Base-by-base conservation (phyloP, 177 flowering plant genomes). In the Vitis hybrid region DNA sequence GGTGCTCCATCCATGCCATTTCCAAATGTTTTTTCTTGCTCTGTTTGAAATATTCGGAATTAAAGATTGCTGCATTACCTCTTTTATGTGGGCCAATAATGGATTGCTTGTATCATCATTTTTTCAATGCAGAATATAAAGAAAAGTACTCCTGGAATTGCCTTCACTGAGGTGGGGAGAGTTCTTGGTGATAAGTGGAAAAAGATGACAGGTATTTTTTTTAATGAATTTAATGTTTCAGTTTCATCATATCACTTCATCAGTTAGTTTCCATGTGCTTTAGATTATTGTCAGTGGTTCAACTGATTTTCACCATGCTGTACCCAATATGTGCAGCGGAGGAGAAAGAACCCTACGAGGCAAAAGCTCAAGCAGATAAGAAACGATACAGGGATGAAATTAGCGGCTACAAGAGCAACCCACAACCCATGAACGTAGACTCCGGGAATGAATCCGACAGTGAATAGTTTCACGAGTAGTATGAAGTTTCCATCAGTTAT, bases 111-210 rank as follows among this genome's bases (percentile, higher is more conserved):
- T 70, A 1, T 33, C 76, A 12, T 65, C 39, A 4, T 33, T 14
- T 68, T 18, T 12, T 51, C 15, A 51, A 13, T 77, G 74, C 90
- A 96, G 98, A 89, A 87, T 75, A 48, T 90, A 48, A 93, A 72
- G 88, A 96, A 89, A 73, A 79, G 56, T n/a, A 87, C 82, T 74
- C 99, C 99, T 58, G 98, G 91, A 70, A 82, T 90, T 53, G 39
- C 87, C 1, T 88, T 90, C 62, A 77, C 83, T 0, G 99, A 93
- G 1, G 77, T 90, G n/a, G 89, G 84, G 2, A 88, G 81, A 78
- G 87, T 81, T 39, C 95, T 96, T 60, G 98, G 93, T 55, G 98
- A 96, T 14, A 86, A 77, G 74, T 93, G 99, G 99, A 92, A 86
- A 51, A 86, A 84, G 68, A 82, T 96, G 94, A 70, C 97, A 77